These are phyloP conservation scores for Aspergillus sp. DNA, from an alignment of 2,329 filamentous ascomycete genomes.

Conservation along the genomic window DNA sequence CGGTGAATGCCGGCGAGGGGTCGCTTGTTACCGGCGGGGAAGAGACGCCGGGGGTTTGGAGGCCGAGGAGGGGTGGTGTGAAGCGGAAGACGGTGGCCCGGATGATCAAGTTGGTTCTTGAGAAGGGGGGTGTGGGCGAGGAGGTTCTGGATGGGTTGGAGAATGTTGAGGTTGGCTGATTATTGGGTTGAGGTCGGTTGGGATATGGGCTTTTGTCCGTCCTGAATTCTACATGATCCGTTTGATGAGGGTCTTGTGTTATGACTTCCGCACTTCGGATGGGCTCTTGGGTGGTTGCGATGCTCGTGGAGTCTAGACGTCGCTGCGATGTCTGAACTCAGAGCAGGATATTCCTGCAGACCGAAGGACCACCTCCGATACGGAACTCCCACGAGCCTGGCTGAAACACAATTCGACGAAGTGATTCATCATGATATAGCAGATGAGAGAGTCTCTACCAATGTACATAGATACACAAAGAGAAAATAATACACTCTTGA, in stretches of 20 bases:
- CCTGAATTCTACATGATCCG: not conserved
- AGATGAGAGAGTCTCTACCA: constrained; percentile 1
- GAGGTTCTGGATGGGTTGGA: constrained; percentile 83
- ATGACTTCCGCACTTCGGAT: not conserved
- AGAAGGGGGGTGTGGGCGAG: constrained; percentile 76
- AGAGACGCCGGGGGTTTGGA: constrained; percentile 73
- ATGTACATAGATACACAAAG: constrained; percentile 3
- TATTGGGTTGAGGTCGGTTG: not conserved
- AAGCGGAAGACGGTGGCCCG: constrained; percentile 70
- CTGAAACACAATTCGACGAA: not conserved
- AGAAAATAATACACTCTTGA: not conserved
- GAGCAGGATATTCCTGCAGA: not conserved
- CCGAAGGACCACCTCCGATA: not conserved
- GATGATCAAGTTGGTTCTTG: constrained; percentile 75
- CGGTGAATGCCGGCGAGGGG: constrained; percentile 39
- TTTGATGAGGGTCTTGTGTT: not conserved
- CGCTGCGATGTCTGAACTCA: not conserved
- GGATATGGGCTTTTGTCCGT: not conserved
- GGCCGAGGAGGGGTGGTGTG: constrained; percentile 77
- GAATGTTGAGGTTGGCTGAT: constrained; percentile 60
- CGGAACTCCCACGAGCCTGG: not conserved
- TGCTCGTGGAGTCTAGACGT: not conserved
- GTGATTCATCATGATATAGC: not conserved
- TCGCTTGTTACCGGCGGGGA: constrained; percentile 55
- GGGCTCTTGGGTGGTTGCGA: not conserved